Percentiles rank a stretch among this genome's conserved stretches.
phyloP scores from a whole-genome alignment of 768 basidiomycete genomes.

The Auricularia sp. region DNA sequence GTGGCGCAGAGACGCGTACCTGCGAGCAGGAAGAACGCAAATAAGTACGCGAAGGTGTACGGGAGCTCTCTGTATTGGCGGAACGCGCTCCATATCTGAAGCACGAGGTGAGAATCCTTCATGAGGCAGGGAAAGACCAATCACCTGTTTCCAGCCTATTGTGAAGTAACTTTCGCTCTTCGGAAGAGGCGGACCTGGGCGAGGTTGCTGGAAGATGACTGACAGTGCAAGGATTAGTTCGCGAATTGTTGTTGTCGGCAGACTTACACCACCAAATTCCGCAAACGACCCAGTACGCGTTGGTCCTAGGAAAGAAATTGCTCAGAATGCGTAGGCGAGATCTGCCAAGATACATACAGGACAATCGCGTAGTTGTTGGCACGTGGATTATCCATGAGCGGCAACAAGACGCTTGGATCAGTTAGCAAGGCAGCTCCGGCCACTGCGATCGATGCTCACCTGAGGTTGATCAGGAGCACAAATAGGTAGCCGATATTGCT shows the following conservation, averaged over 20 bases:
- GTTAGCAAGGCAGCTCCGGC: constrained; percentile 8
- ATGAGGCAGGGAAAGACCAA: not conserved
- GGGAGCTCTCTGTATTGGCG: constrained; percentile 72
- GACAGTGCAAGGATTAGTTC: not conserved
- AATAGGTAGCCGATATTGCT: constrained; percentile 68
- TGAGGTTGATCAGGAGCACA: constrained; percentile 52
- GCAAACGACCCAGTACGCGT: constrained; percentile 63
- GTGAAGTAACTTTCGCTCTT: constrained; percentile 68
- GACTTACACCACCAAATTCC: constrained; percentile 84
- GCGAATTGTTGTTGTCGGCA: not conserved
- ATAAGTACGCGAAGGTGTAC: constrained; percentile 71
- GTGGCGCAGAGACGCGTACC: constrained; percentile 33
- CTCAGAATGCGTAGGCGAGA: not conserved
- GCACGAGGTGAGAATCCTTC: no score
- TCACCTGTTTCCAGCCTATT: constrained; percentile 74
- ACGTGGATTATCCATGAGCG: constrained; percentile 43
- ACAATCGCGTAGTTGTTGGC: constrained; percentile 69
- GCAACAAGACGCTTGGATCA: constrained; percentile 43
- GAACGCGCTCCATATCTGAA: constrained; percentile 63
- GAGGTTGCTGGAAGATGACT: constrained; percentile 81
- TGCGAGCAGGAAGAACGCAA: constrained; percentile 68
- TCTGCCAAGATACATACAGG: constrained; percentile 33
- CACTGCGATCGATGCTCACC: not conserved
- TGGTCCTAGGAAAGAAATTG: constrained; percentile 35
- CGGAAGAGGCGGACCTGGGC: constrained; percentile 70